Percentiles rank a stretch among this genome's conserved stretches.
phyloP scores from a whole-genome alignment of 495 filamentous ascomycete genomes.

The Durotheca rogersii region DNA sequence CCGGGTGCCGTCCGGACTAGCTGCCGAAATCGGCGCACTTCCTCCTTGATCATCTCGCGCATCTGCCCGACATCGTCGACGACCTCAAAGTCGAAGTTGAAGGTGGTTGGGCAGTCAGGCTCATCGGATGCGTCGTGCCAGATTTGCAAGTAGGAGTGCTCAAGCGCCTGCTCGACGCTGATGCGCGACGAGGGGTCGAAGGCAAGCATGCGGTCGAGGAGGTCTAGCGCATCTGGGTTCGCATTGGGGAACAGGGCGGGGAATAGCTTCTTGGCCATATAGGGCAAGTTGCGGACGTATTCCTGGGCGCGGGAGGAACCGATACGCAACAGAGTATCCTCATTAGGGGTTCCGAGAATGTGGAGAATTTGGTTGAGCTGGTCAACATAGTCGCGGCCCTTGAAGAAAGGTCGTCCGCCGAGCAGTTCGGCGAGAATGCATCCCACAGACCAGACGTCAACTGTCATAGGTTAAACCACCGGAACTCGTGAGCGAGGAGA shows the following conservation, averaged over 20 bases:
- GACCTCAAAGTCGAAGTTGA: slow-evolving; percentile 97
- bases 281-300: slow-evolving; percentile 96
- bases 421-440: slow-evolving; percentile 97
- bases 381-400: slow-evolving; percentile 97
- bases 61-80: slow-evolving; percentile 90
- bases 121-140: slow-evolving; percentile 98
- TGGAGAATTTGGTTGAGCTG: slow-evolving; percentile 99
- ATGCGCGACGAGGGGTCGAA: slow-evolving; percentile 93
- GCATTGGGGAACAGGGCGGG: slow-evolving; percentile 85
- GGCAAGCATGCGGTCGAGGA: slow-evolving; percentile 93
- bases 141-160: slow-evolving; percentile 94
- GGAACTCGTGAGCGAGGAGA: not conserved
- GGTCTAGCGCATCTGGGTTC: slow-evolving; percentile 92
- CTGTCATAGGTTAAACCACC: slow-evolving; percentile 46
- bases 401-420: slow-evolving; percentile 97
- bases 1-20: slow-evolving; percentile 67
- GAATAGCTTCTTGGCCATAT: slow-evolving; percentile 92
- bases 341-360: slow-evolving; percentile 94
- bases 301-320: slow-evolving; percentile 95
- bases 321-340: slow-evolving; percentile 91
- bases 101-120: slow-evolving; percentile 85
- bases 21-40: slow-evolving; percentile 80
- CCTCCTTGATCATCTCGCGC: slow-evolving; percentile 95
- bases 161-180: slow-evolving; percentile 87
- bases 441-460: slow-evolving; percentile 98